Evolutionary conservation across 1,139 yeast species (phyloP), one percentile per base, ranked within the genome.

Genomic region (Yamadazyma membranifaciens): DNA sequence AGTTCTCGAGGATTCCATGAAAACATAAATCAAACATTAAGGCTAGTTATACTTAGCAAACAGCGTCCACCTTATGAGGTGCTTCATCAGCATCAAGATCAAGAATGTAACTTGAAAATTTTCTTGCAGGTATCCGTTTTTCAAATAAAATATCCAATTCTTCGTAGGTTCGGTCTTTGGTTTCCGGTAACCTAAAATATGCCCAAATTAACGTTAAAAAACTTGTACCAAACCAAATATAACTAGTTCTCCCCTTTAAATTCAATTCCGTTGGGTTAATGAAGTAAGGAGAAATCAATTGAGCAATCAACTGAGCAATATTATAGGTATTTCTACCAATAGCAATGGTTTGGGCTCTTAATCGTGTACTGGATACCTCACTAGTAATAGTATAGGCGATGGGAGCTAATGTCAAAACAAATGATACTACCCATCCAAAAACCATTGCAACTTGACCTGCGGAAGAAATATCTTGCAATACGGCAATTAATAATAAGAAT

Each of bases 111-210:
- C 28, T 20, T 2, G 51, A 39, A 52, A 65, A 65, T 43, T 60
- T 53, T 56, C 82, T 67, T 1, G 81, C 77, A 12, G 68, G 57
- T 28, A 74, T 62, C 6, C 58, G 50, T 39, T 60, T 57, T 31
- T 63, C 67, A 55, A 78, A 79, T 57, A 79, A 62, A 34, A 64
- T 51, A 58, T 80, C 85, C 54, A 80, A 58, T 53, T 80, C 85
- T 41, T 78, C 83, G 51, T 65, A 78, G 4, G 83, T 77, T 54
- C 83, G 68, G 40, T 67, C 72, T 53, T 64, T 67, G 14, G 83
- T 73, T 51, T 80, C 85, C 5, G 86, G 86, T 37, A 80, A 62
- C 38, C 78, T 68, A 56, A 78, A 78, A 56, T 56, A 75, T 27
- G 65, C 52, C 82, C 82, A 73, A 35, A 66, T 43, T 28, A 60